Percentiles rank a stretch among this genome's conserved stretches.
phyloP scores from a whole-genome alignment of 805 yeast genomes.

The Candida krabiensis region DNA sequence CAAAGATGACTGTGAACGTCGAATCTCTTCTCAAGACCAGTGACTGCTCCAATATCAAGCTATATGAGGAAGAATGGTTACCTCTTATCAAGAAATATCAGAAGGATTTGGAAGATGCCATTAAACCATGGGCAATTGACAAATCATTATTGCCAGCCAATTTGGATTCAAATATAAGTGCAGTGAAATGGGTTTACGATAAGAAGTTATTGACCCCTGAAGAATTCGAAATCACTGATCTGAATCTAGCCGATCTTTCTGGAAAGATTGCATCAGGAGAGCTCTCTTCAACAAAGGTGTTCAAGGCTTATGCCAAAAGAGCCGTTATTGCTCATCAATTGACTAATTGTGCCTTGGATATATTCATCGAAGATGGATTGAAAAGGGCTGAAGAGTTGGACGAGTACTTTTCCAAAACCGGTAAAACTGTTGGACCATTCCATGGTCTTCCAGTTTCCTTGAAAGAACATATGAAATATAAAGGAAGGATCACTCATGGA shows the following conservation, averaged over 20 bases:
- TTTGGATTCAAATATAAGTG: not conserved
- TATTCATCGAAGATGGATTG: constrained; percentile 59
- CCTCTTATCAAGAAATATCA: constrained; percentile 1
- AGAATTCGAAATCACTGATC: constrained; percentile 42
- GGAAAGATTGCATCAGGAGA: constrained; percentile 24
- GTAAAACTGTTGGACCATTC: constrained; percentile 57
- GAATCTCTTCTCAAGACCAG: not conserved
- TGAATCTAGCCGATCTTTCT: constrained; percentile 23
- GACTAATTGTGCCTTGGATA: constrained; percentile 39
- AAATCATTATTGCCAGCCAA: not conserved
- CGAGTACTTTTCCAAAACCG: constrained; percentile 44
- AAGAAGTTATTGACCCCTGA: constrained; percentile 28
- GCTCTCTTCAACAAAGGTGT: constrained; percentile 44
- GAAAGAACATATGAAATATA: constrained; percentile 45
- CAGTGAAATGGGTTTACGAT: constrained; percentile 5
- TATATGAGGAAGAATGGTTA: constrained; percentile 2
- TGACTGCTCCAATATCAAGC: not conserved
- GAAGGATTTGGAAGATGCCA: not conserved
- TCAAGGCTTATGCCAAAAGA: constrained; percentile 54
- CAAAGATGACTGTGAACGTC: too few species aligned
- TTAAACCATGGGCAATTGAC: not conserved
- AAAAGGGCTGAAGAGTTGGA: constrained; percentile 56
- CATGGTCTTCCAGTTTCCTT: constrained; percentile 58
- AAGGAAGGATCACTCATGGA: constrained; percentile 47
- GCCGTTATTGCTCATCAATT: constrained; percentile 59